Base-by-base conservation (phyloP, 2,329 filamentous ascomycete genomes). In the Paracorniculantispora psalliotae region DNA sequence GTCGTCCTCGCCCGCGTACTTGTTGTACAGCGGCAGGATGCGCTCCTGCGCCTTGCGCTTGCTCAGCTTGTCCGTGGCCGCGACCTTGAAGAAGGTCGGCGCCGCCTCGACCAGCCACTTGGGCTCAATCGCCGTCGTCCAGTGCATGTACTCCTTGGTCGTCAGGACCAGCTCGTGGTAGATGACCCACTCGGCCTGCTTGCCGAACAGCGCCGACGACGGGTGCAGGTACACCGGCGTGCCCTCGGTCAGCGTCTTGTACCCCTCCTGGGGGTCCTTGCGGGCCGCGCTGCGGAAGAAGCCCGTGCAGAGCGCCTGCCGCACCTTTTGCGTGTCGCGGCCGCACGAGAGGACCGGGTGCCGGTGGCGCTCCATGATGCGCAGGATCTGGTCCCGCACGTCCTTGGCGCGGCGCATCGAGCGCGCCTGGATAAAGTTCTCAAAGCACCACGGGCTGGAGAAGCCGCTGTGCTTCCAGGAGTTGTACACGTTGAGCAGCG, bases 51-150 rank as follows among this genome's bases (percentile, higher is more conserved):
- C 89, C 83, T 96, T 94, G 68, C 94, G 79, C 81, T 96, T 97
- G 64, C 89, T 93, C 68, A 99, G 75, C 59, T 85, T 81, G 70
- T 97, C 91, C 37, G 89, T 93, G 0, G 90, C 87, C 19, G 94
- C 93, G 4, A 97, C 91, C 81, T 96, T 96, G 85, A 97, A 99
- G 79, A 97, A 99, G 0, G 92, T 97, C 10, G 96, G 94, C n/a
- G 96, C 94, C 13, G 92, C 93, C 68, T 97, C 92, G 1, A 97
- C 92, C 23, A 99, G 82, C 86, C 86, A 89, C 69, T 96, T 96
- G 9, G 94, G 93, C 75, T 99, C 94, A 67, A 99, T 97, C 4
- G 84, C 84, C 3, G 91, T 96, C 15, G 92, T 94, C 70, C 85
- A 90, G 69, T 96, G 92, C 94, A 99, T 97, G 74, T 97, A 99